Evolutionary conservation across 2,329 filamentous ascomycete genomes (phyloP).

Genomic region (Pestalotiopsis sp.): DNA sequence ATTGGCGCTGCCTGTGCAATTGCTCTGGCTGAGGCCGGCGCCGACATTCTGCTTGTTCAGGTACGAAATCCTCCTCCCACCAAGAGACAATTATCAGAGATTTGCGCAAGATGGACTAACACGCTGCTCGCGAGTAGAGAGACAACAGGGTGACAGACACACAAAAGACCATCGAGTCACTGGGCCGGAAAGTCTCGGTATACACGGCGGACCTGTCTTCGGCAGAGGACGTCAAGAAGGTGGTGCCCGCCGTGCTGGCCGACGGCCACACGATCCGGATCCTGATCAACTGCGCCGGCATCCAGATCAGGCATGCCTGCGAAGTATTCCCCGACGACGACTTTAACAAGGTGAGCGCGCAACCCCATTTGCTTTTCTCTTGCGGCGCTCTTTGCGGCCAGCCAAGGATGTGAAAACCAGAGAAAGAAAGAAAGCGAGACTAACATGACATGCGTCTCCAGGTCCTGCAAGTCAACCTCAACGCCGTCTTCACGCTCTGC

Average conservation of each 20-base stretch:
- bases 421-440: too few species aligned
- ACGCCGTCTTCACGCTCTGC: slow-evolving; percentile 72
- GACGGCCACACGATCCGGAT: slow-evolving; percentile 66
- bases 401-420: neutral
- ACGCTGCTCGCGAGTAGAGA: neutral
- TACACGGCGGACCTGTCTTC: slow-evolving; percentile 12
- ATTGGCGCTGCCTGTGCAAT: slow-evolving; percentile 62
- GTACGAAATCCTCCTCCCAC: neutral
- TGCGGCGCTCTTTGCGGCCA: neutral
- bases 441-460: slow-evolving; percentile 44
- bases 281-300: slow-evolving; percentile 84
- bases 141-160: slow-evolving; percentile 11
- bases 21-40: slow-evolving; percentile 61
- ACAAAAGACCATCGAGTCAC: slow-evolving; percentile 10
- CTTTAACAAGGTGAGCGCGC: slow-evolving; percentile 11
- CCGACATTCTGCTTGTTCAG: slow-evolving; percentile 58
- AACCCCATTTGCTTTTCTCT: slow-evolving; percentile 62
- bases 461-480: slow-evolving; percentile 78
- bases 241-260: slow-evolving; percentile 12
- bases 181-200: slow-evolving; percentile 12
- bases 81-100: neutral
- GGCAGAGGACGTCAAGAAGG: slow-evolving; percentile 32
- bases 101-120: neutral
- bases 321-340: slow-evolving; percentile 14
- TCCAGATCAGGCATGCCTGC: slow-evolving; percentile 60